These are phyloP conservation scores for Jatropha curcas DNA, from an alignment of 345 rosid species.

Conservation along the genomic window DNA sequence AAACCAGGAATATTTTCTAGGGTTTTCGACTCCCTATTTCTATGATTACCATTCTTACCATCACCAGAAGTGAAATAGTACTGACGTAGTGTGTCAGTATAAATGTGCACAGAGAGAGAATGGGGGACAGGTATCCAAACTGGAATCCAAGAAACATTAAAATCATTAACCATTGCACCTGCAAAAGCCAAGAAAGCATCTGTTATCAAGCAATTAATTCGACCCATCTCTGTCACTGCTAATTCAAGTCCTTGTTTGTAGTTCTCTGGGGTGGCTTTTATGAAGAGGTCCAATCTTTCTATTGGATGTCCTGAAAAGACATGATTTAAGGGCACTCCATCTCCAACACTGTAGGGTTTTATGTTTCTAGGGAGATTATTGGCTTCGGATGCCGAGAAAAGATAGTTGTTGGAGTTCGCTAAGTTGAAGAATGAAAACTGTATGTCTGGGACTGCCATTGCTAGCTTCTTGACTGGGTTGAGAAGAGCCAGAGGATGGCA, in stretches of 20 bases:
- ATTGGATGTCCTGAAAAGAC: constrained; percentile 33
- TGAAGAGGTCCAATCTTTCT: constrained; percentile 50
- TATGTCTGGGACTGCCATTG: constrained; percentile 37
- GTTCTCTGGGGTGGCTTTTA: constrained; percentile 35
- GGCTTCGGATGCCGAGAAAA: constrained; percentile 13
- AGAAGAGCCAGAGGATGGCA: constrained; percentile 56
- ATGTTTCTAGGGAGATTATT: constrained; percentile 34
- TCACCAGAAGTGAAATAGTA: constrained; percentile 1
- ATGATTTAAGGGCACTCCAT: constrained; percentile 32
- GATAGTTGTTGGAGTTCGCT: constrained; percentile 30
- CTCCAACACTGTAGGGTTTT: constrained; percentile 31
- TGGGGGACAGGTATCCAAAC: constrained; percentile 44
- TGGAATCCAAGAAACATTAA: constrained; percentile 49
- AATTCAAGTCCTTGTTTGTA: constrained; percentile 27
- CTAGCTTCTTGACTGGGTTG: constrained; percentile 42
- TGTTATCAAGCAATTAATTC: constrained; percentile 45
- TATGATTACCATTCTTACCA: background rate
- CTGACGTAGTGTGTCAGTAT: constrained; percentile 35
- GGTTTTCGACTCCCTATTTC: constrained; percentile 12
- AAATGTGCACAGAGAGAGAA: constrained; percentile 43
- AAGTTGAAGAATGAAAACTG: constrained; percentile 62
- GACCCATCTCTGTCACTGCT: constrained; percentile 44
- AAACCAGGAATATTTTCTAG: constrained; percentile 50
- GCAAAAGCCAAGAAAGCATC: constrained; percentile 55
- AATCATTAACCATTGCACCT: constrained; percentile 38